phyloP scores from a whole-genome alignment of 495 filamentous ascomycete species.

The Neurospora hispaniola region DNA sequence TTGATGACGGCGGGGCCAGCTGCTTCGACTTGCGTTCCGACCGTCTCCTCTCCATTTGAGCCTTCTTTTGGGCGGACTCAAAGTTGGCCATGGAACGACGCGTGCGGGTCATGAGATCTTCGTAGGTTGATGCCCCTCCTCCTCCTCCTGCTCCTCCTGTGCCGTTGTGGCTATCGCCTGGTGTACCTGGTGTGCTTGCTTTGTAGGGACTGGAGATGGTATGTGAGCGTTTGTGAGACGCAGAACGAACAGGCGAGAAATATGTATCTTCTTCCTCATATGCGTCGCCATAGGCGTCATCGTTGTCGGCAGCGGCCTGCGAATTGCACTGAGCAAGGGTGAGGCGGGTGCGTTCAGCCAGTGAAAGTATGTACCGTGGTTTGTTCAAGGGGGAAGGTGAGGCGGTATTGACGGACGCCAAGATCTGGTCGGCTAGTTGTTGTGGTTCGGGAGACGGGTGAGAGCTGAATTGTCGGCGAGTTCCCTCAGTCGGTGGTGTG shows the following conservation, averaged over 20 bases:
- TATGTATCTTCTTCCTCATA: slow-evolving; percentile 9
- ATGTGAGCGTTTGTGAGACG: slow-evolving; percentile 15
- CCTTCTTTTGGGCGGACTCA: slow-evolving; percentile 39
- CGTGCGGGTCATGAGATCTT: slow-evolving; percentile 61
- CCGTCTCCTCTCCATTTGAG: slow-evolving; percentile 47
- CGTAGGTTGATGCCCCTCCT: slow-evolving; percentile 10
- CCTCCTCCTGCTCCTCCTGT: neutral
- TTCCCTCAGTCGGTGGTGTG: neutral
- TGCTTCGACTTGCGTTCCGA: slow-evolving; percentile 36
- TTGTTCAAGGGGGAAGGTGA: slow-evolving; percentile 46
- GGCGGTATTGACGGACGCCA: slow-evolving; percentile 41
- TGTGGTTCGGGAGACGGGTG: slow-evolving; percentile 31
- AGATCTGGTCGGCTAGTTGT: slow-evolving; percentile 42
- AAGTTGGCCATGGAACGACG: slow-evolving; percentile 69
- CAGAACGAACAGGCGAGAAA: slow-evolving; percentile 1
- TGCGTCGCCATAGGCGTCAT: slow-evolving; percentile 19
- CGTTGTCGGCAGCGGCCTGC: slow-evolving; percentile 15
- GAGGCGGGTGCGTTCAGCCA: slow-evolving; percentile 42
- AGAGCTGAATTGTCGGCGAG: neutral
- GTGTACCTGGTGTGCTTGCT: neutral
- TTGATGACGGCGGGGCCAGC: slow-evolving; percentile 1
- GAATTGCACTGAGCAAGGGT: slow-evolving; percentile 36
- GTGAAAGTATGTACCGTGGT: slow-evolving; percentile 39
- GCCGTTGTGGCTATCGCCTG: neutral
- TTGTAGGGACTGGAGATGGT: slow-evolving; percentile 10